These are phyloP conservation scores for Paralagenidium karlingii DNA, from an alignment of 352 stramenopile genomes.

Conservation along the genomic window DNA sequence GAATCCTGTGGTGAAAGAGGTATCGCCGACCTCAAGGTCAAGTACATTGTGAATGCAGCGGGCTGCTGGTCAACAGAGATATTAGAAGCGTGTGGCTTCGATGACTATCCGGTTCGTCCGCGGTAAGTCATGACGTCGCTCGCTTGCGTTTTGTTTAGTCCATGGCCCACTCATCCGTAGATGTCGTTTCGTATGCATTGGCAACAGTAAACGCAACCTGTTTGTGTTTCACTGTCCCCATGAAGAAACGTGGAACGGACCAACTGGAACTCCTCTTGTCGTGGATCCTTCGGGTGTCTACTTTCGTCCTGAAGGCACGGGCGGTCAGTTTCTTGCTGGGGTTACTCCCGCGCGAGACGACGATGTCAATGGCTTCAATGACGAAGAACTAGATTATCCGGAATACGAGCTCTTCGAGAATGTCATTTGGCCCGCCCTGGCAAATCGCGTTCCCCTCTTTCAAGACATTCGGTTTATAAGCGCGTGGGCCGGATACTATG, in stretches of 20 bases:
- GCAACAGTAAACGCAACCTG: conserved; percentile 50
- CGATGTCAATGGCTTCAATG: conserved; percentile 44
- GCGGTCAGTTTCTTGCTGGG: conserved; percentile 61
- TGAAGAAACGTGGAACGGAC: conserved; percentile 59
- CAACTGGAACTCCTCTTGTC: conserved; percentile 48
- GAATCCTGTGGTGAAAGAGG: too few relatives aligned
- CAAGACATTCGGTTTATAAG: conserved; percentile 71
- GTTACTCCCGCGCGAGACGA: conserved; percentile 41
- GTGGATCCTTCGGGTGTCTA: conserved; percentile 69
- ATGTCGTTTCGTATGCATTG: too few relatives aligned
- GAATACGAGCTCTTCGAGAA: conserved; percentile 66
- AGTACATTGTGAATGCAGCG: conserved; percentile 66
- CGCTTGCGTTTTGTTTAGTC: background rate
- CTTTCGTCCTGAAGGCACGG: conserved; percentile 58
- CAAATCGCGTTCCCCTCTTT: conserved; percentile 58
- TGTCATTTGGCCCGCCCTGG: conserved; percentile 73
- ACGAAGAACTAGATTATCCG: conserved; percentile 51
- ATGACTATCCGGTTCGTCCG: conserved; percentile 65
- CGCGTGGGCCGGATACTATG: conserved; percentile 73
- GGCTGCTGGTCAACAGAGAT: conserved; percentile 61
- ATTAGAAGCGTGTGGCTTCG: conserved; percentile 41
- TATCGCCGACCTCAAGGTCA: conserved; percentile 9
- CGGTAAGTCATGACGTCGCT: conserved; percentile 8
- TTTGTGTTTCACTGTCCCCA: conserved; percentile 70
- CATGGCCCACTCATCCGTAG: too few relatives aligned